A percentile compares a stretch with the other conserved stretches of the same genome.
These are phyloP conservation scores for Aphanomyces stellatus DNA, from an alignment of 352 stramenopile genomes.

Conservation along the genomic window DNA sequence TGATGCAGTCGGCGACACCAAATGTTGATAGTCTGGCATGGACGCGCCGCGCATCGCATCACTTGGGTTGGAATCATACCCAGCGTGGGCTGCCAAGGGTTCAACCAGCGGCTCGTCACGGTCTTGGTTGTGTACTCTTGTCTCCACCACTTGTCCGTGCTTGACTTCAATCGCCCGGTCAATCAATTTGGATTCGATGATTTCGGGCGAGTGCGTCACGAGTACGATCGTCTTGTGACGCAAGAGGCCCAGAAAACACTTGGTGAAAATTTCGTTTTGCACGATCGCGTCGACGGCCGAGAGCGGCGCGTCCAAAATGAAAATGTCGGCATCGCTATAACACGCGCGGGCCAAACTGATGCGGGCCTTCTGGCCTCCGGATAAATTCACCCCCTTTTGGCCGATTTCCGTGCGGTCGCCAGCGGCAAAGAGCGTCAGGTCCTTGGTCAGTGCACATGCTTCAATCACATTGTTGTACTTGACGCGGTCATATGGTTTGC, in stretches of 20 bases:
- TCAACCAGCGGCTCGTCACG: neutral
- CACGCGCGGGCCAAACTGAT: constrained; percentile 12
- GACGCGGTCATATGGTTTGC: constrained; percentile 27
- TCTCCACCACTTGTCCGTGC: constrained; percentile 21
- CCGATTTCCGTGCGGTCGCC: constrained; percentile 19
- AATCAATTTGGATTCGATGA: neutral
- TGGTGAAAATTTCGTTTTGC: constrained; percentile 74
- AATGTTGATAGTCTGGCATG: neutral
- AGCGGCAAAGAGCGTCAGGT: constrained; percentile 58
- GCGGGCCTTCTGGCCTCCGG: constrained; percentile 14
- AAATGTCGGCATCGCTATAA: constrained; percentile 48
- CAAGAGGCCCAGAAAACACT: constrained; percentile 55
- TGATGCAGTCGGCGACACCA: neutral
- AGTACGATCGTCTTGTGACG: constrained; percentile 53
- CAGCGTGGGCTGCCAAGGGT: neutral
- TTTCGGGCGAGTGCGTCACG: constrained; percentile 52
- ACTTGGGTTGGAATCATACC: neutral
- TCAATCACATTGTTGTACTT: constrained; percentile 32
- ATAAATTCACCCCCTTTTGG: constrained; percentile 16
- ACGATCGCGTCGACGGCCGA: constrained; percentile 82
- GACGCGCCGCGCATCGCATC: neutral
- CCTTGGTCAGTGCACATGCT: constrained; percentile 53
- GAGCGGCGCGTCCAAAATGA: constrained; percentile 85
- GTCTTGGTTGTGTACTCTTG: neutral
- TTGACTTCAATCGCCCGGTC: constrained; percentile 19